phyloP scores from a whole-genome alignment of 352 stramenopile genomes.

The Globisporangium uncinulatum region DNA sequence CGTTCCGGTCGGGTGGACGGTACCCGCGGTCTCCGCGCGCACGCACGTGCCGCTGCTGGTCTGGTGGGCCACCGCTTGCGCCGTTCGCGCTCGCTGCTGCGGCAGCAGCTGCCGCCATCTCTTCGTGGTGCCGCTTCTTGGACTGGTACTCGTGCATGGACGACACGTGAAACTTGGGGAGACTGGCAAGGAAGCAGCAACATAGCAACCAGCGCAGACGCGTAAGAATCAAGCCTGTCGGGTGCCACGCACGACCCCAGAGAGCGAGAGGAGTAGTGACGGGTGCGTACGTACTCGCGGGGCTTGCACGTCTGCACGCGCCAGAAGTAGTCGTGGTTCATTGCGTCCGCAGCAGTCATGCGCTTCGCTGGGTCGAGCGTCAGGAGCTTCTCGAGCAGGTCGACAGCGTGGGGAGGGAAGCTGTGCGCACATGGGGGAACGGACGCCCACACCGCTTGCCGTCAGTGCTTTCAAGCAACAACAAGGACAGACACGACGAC shows the following conservation, averaged over 20 bases:
- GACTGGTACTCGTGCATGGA: conserved; percentile 85
- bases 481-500: not conserved
- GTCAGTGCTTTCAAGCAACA: not conserved
- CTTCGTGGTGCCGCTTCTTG: conserved; percentile 80
- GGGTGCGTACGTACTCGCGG: conserved; percentile 47
- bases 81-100: conserved; percentile 14
- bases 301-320: conserved; percentile 81
- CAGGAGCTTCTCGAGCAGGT: conserved; percentile 92
- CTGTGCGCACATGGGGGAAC: conserved; percentile 22
- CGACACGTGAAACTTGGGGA: conserved; percentile 82
- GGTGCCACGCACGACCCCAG: no score
- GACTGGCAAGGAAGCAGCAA: conserved; percentile 22
- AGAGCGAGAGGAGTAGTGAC: no score
- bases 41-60: conserved; percentile 17
- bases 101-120: conserved; percentile 46
- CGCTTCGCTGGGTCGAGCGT: conserved; percentile 93
- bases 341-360: conserved; percentile 91
- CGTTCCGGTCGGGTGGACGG: conserved; percentile 11
- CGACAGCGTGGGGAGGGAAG: conserved; percentile 72
- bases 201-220: not conserved
- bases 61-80: not conserved
- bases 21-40: conserved; percentile 7
- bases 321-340: conserved; percentile 98
- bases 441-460: not conserved
- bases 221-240: not conserved